Conservation (phyloP, 2,329 filamentous ascomycete genomes). For the Sarocladiaceae sp. region DNA sequence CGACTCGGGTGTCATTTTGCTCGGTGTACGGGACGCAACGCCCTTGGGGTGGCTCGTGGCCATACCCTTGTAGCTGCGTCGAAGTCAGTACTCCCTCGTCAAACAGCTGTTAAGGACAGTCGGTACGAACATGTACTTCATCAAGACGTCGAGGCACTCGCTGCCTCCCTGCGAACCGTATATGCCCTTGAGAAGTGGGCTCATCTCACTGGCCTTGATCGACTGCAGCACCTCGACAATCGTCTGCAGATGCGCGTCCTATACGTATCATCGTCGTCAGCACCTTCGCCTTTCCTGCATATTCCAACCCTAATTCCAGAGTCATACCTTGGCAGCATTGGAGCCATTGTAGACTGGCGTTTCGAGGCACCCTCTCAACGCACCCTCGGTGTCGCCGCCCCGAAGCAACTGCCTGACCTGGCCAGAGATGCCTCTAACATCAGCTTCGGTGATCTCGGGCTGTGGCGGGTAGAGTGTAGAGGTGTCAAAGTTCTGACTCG, state of each 20-base stretch:
- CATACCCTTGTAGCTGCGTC: slow-evolving; percentile 84
- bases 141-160: slow-evolving; percentile 85
- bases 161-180: slow-evolving; percentile 74
- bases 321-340: slow-evolving; percentile 52
- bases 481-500: slow-evolving; percentile 85
- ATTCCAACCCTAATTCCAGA: no score
- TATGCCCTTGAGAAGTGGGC: slow-evolving; percentile 76
- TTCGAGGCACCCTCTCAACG: slow-evolving; percentile 78
- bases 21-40: slow-evolving; percentile 35
- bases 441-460: slow-evolving; percentile 69
- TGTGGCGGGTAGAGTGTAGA: slow-evolving; percentile 75
- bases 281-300: no score
- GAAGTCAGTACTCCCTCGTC: slow-evolving; percentile 1
- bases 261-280: no score
- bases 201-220: slow-evolving; percentile 96
- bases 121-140: slow-evolving; percentile 86
- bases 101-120: background rate
- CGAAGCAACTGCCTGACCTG: slow-evolving; percentile 86
- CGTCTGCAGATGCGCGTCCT: slow-evolving; percentile 83
- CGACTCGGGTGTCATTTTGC: slow-evolving; percentile 62
- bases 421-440: slow-evolving; percentile 71
- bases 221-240: slow-evolving; percentile 92
- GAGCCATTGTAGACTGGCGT: slow-evolving; percentile 70
- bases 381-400: slow-evolving; percentile 83
- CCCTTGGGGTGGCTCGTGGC: slow-evolving; percentile 38